Evolutionary conservation across 2,329 filamentous ascomycete species (phyloP).

Genomic region (Fusarium circinatum): DNA sequence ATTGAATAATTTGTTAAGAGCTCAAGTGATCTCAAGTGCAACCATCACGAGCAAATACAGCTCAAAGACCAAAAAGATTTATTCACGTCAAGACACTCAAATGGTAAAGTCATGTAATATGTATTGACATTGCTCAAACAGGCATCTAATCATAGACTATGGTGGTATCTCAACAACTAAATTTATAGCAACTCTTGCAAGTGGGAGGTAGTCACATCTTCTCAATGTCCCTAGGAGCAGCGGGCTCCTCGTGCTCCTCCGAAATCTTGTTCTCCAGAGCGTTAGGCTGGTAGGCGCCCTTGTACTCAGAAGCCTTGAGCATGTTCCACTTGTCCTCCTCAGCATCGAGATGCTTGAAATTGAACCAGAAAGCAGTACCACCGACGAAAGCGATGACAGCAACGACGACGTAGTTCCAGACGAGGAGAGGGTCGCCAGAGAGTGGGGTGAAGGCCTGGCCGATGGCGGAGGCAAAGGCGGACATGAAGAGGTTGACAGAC

Average conservation of each 20-base stretch:
- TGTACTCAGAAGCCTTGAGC: constrained; percentile 58
- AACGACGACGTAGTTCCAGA: constrained; percentile 77
- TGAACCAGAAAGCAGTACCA: constrained; percentile 74
- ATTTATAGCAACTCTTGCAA: constrained; percentile 19
- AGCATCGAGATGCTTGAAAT: constrained; percentile 71
- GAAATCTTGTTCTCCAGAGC: constrained; percentile 45
- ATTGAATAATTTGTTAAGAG: fast-evolving
- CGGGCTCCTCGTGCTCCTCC: constrained; percentile 26
- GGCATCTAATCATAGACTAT: constrained; percentile 7
- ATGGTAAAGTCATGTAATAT: neutral
- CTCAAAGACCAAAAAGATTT: neutral
- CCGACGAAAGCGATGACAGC: constrained; percentile 71
- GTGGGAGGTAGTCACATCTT: constrained; percentile 15
- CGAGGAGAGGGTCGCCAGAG: constrained; percentile 70
- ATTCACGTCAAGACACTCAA: neutral
- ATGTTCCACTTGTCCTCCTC: constrained; percentile 77
- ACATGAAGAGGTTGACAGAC: constrained; percentile 76
- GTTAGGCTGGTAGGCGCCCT: constrained; percentile 54
- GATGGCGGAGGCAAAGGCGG: constrained; percentile 74
- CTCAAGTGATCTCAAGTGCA: too few species aligned
- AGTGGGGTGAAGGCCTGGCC: constrained; percentile 75
- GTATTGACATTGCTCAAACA: constrained; percentile 3
- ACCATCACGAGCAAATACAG: neutral
- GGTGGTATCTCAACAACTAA: constrained; percentile 33
- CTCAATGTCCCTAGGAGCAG: constrained; percentile 35